Base-by-base conservation (phyloP, 2,329 filamentous ascomycete species). In the Diatrype stigma region DNA sequence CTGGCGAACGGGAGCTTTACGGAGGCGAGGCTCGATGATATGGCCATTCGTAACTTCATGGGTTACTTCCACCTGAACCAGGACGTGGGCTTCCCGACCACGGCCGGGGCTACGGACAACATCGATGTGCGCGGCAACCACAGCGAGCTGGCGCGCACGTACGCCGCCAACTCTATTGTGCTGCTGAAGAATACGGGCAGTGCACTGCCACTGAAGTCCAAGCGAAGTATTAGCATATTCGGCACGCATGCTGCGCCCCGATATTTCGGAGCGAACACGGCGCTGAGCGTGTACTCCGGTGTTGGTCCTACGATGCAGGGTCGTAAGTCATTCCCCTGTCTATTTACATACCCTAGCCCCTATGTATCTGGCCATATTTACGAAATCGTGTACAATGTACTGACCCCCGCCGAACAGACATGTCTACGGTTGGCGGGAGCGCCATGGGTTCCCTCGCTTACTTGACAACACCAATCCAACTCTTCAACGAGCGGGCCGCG, bases 161-260 rank as follows among this genome's bases (percentile, higher is more conserved):
- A 49, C 19, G 54, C 46, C 22, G 46, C 46, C 38, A 71, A 78
- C 55, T 85, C 82, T 35, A 83, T 78, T 22, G 81, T 87, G 17
- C 72, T 88, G 10, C 67, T 88, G 51, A 88, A 87, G 72, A 87
- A 87, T 66, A 52, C 49, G 28, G 47, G 52, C 38, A 47, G 73
- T 22, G 73, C 72, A n/a, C 69, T 87, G n/a, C 84, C 84, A 2
- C 69, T 86, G 51, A 81, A 73, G 56, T 70, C 75, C 37, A 50
- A 54, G 3, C 37, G 42, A 3, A 55, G 56, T 11, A 58, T 78
- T 82, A 63, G 74, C 67, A 49, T 74, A 73, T 55, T 77, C 77
- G 46, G 78, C 68, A 28, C 70, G 77, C 56, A 80, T 85, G 84
- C 84, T 16, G 76, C 28, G 28, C 50, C 45, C 28, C 50, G 46